phyloP scores from a whole-genome alignment of 768 basidiomycete genomes.

The Boletus eberwhitei region DNA sequence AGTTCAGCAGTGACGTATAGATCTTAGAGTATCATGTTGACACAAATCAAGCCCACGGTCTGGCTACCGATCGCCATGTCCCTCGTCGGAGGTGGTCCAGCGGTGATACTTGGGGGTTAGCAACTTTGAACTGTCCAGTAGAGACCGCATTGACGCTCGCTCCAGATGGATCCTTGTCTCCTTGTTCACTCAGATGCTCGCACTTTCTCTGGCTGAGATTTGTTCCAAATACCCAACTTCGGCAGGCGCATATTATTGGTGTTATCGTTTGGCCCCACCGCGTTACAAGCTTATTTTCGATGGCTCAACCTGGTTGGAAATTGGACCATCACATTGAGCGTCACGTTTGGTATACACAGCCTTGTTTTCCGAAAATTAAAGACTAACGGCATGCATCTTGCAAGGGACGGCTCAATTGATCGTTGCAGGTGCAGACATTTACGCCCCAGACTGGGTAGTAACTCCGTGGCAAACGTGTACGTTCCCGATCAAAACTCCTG shows the following conservation, averaged over 20 bases:
- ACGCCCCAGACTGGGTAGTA: constrained; percentile 53
- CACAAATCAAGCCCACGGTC: constrained; percentile 43
- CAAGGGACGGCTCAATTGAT: constrained; percentile 58
- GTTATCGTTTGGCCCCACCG: constrained; percentile 55
- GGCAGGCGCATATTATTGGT: constrained; percentile 66
- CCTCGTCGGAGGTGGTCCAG: constrained; percentile 54
- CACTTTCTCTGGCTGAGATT: constrained; percentile 55
- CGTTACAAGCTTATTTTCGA: constrained; percentile 46
- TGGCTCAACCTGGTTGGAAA: constrained; percentile 69
- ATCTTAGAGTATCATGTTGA: constrained; percentile 1
- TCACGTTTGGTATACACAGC: constrained; percentile 47
- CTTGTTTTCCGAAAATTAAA: not conserved
- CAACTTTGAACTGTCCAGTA: not conserved
- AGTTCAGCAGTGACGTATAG: constrained; percentile 22
- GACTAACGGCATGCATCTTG: not conserved
- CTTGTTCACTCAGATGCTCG: constrained; percentile 44
- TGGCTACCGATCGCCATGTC: constrained; percentile 57
- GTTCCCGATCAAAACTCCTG: constrained; percentile 5
- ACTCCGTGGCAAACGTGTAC: constrained; percentile 60
- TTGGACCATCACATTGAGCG: constrained; percentile 66
- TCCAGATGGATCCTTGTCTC: constrained; percentile 52
- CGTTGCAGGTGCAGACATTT: constrained; percentile 57
- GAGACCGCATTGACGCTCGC: not conserved
- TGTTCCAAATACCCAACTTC: constrained; percentile 61
- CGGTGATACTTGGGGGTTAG: constrained; percentile 58